Evolutionary conservation across 2,329 filamentous ascomycete species (phyloP).

Genomic region (Claviceps purpurea): DNA sequence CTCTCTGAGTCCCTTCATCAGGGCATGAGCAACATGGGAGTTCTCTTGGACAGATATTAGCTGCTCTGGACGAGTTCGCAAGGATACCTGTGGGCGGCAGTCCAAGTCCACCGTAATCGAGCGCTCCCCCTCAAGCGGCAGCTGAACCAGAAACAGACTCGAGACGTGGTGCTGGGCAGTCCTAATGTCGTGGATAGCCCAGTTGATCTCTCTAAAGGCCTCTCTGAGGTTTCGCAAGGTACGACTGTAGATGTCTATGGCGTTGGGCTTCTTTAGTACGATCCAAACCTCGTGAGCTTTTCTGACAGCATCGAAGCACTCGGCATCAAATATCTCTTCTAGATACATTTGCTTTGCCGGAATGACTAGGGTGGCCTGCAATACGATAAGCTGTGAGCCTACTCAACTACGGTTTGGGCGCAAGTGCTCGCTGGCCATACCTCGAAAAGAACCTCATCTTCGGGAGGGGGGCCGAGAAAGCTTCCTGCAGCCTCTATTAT

Average conservation of each 20-base stretch:
- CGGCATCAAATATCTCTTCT: conserved; percentile 11
- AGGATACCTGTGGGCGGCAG: conserved; percentile 11
- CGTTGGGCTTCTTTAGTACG: conserved; percentile 10
- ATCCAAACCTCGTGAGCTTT: conserved; percentile 20
- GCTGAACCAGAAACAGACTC: conserved; percentile 17
- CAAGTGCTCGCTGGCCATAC: conserved; percentile 8
- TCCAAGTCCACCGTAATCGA: conserved; percentile 13
- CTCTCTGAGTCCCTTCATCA: neutral
- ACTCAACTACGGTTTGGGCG: neutral
- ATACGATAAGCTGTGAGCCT: conserved; percentile 5
- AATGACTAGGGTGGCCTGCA: conserved; percentile 15
- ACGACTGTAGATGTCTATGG: conserved; percentile 15
- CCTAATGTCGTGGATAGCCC: conserved; percentile 19
- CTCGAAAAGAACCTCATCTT: conserved; percentile 11
- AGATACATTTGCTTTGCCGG: conserved; percentile 16
- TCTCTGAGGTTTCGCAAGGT: conserved; percentile 13
- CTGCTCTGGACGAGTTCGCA: neutral
- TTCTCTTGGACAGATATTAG: neutral
- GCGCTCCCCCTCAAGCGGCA: conserved; percentile 7
- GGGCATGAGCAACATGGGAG: neutral
- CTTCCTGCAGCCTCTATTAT: conserved; percentile 9
- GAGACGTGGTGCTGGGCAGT: conserved; percentile 13
- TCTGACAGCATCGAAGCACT: conserved; percentile 16
- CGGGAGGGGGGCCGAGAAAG: conserved; percentile 14
- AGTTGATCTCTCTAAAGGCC: conserved; percentile 17